phyloP scores from a whole-genome alignment of 2,329 filamentous ascomycete genomes.

The Cladophialophora psammophila region DNA sequence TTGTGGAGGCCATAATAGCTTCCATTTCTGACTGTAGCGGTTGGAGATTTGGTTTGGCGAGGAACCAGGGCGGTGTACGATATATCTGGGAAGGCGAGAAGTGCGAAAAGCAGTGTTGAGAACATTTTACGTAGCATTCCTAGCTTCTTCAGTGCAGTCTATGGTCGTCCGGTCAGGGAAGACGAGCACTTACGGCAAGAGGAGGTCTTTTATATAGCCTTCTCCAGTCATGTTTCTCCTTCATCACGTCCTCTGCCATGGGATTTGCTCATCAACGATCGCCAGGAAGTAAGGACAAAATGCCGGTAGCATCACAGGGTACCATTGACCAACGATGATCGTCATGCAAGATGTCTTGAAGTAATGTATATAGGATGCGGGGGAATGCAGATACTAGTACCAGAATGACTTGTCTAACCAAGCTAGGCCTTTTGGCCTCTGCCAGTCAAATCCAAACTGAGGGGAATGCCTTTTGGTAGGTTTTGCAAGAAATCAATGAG shows the following conservation, averaged over 20 bases:
- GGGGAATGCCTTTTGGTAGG: slow-evolving; percentile 3
- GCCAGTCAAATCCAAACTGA: background rate
- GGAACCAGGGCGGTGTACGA: background rate
- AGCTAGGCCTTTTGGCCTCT: background rate
- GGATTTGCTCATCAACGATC: background rate
- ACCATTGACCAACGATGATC: background rate
- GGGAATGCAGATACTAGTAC: slow-evolving; percentile 1
- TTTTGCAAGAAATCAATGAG: no score
- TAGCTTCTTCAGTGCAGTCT: background rate
- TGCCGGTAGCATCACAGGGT: no score
- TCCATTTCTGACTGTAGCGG: slow-evolving; percentile 49
- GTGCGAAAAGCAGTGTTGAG: background rate
- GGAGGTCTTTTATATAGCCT: background rate
- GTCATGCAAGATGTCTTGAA: background rate
- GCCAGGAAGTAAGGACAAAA: no score
- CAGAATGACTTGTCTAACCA: background rate
- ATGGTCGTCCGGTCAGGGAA: background rate
- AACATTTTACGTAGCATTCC: background rate
- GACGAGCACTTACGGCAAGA: background rate
- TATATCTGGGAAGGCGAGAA: slow-evolving; percentile 8
- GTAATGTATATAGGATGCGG: background rate
- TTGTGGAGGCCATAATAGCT: slow-evolving; percentile 56
- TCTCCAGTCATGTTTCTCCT: background rate
- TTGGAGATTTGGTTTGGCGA: slow-evolving; percentile 22
- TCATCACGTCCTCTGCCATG: background rate